Percentiles rank a stretch among this genome's conserved stretches.
Conservation (phyloP, 352 stramenopile species). For the Blastocystis sp. region DNA sequence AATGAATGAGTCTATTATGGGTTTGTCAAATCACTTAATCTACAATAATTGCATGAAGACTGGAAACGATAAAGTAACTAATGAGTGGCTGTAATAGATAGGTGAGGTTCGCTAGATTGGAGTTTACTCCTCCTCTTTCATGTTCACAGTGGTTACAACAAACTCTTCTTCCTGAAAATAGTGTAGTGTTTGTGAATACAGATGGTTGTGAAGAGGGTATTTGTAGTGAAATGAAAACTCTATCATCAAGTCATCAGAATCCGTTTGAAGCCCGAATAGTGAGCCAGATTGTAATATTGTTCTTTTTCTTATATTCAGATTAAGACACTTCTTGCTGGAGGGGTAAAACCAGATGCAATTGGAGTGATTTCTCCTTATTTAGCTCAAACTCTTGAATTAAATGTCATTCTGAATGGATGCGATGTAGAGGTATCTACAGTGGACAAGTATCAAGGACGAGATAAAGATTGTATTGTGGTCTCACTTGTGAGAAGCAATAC, state of each 20-base stretch:
- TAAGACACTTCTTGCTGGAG: neutral
- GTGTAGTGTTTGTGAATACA: slow-evolving; percentile 82
- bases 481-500: slow-evolving; percentile 74
- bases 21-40: slow-evolving; percentile 88
- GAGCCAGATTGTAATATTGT: neutral
- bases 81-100: too few relatives aligned
- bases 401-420: neutral
- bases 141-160: slow-evolving; percentile 69
- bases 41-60: slow-evolving; percentile 83
- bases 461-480: slow-evolving; percentile 78
- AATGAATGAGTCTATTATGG: slow-evolving; percentile 93
- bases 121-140: too few relatives aligned
- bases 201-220: slow-evolving; percentile 71
- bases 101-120: too few relatives aligned
- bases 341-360: neutral
- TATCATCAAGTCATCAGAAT: neutral
- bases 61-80: neutral
- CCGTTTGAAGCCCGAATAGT: slow-evolving; percentile 7
- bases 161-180: slow-evolving; percentile 69
- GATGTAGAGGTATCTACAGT: slow-evolving; percentile 74
- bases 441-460: slow-evolving; percentile 78
- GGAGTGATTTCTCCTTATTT: slow-evolving; percentile 64
- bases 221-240: neutral
- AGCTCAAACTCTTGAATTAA: neutral
- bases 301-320: neutral